Conservation (phyloP, 1,284 basidiomycete genomes). For the Irpex rosettiformis region DNA sequence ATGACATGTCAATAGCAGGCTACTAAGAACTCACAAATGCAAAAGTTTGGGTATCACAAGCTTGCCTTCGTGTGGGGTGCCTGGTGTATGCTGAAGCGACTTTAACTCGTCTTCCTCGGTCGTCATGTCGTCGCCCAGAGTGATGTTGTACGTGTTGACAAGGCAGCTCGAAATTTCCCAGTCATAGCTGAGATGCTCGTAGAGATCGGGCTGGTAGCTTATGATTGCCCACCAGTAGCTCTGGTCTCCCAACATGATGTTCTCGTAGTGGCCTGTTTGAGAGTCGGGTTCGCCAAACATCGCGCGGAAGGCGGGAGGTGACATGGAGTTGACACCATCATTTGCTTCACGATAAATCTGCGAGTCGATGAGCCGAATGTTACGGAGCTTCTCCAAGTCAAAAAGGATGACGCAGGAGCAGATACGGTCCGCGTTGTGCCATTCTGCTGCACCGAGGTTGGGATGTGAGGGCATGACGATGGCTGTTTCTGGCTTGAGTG, state of each 20-base stretch:
- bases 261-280: conserved; percentile 35
- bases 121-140: conserved; percentile 37
- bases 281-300: conserved; percentile 40
- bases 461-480: conserved; percentile 43
- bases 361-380: conserved; percentile 45
- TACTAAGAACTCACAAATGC: conserved; percentile 38
- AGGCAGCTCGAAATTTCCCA: conserved; percentile 48
- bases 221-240: conserved; percentile 53
- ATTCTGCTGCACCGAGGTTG: conserved; percentile 35
- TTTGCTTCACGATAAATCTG: conserved; percentile 32
- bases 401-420: conserved; percentile 52
- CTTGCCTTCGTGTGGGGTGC: conserved; percentile 24
- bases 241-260: conserved; percentile 46
- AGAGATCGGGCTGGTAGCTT: conserved; percentile 36
- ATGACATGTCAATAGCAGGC: neutral
- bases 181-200: conserved; percentile 40
- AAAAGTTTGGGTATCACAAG: conserved; percentile 43
- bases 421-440: conserved; percentile 44
- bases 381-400: conserved; percentile 40
- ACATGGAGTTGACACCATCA: conserved; percentile 29
- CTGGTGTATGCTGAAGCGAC: conserved; percentile 31
- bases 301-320: conserved; percentile 38
- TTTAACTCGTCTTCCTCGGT: conserved; percentile 33
- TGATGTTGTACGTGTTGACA: conserved; percentile 40
- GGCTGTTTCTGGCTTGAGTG: conserved; percentile 32